Evolutionary conservation across 768 basidiomycete species (phyloP), one percentile per base, ranked within the genome.

Genomic region (Kwoniella dejecticola): DNA sequence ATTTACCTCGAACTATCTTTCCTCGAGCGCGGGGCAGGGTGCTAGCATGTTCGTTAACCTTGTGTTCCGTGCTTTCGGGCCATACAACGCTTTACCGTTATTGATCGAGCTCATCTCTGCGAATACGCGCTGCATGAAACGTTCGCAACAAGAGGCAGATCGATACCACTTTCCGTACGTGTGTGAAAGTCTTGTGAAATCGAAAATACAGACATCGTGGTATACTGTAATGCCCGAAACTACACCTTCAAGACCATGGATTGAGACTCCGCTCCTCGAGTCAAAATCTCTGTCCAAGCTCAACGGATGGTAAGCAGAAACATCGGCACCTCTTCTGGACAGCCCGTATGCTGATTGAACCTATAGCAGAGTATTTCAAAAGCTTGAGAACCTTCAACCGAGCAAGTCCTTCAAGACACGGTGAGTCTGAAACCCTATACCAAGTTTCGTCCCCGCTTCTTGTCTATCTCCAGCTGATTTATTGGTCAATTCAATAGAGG

Each of bases 321-420:
- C n/a, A n/a, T n/a, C n/a, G n/a, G n/a, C n/a, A n/a, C n/a, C n/a
- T 6, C 26, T 27, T 12, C 15, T 27, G n/a, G 21, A 7, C 13
- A 13, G 27, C 26, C n/a, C 42, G 15, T 41, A 23, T 15, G 11
- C 21, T 15, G 33, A 36, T 15, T 47, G 13, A 48, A 4, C 12
- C 17, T 40, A 27, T 44, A 70, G 68, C 41, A 61, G 62, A 12
- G 62, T 75, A 26, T 67, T 62, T 21, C 41, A 70, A 23, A 75
- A 75, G 45, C 63, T 75, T 10, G 73, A 75, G 13, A 68, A 70
- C 30, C 61, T 67, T 13, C 71, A 75, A 42, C 71, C 71, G 2
- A 61, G 58, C 27, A 71, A 69, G 23, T 70, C 69, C 6, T 75
- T 75, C 71, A 75, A 75, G 57, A 69, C 68, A 13, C 29, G 73